Percentiles rank a stretch among this genome's conserved stretches.
phyloP scores from a whole-genome alignment of 163 green algal species.

The Prototheca cutis region DNA sequence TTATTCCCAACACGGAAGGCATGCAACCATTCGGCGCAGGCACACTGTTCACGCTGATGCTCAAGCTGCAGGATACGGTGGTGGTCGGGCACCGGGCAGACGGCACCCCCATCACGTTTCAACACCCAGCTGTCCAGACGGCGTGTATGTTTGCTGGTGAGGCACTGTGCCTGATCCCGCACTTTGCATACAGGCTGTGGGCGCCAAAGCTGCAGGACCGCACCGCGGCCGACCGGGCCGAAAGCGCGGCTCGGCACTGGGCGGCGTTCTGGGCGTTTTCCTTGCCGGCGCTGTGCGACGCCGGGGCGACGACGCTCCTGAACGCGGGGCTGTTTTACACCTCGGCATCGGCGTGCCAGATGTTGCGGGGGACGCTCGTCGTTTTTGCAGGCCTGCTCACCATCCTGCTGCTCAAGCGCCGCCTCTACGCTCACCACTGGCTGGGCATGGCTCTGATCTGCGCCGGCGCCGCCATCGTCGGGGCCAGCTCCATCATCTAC shows the following conservation, averaged over 20 bases:
- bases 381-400: constrained; percentile 76
- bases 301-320: constrained; percentile 62
- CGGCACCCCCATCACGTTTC: constrained; percentile 46
- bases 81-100: constrained; percentile 35
- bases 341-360: constrained; percentile 75
- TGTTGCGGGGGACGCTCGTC: constrained; percentile 79
- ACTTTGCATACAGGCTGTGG: constrained; percentile 38
- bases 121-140: constrained; percentile 59
- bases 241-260: not conserved
- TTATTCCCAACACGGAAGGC: too few species aligned
- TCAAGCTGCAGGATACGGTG: constrained; percentile 70
- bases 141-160: constrained; percentile 47
- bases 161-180: constrained; percentile 56
- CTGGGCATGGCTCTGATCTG: constrained; percentile 72
- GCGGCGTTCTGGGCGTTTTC: constrained; percentile 38
- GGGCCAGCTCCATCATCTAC: constrained; percentile 50
- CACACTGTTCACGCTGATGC: constrained; percentile 70
- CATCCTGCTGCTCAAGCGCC: constrained; percentile 55
- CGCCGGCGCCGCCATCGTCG: constrained; percentile 66
- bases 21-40: too few species aligned
- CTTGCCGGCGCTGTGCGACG: constrained; percentile 74
- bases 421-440: constrained; percentile 73
- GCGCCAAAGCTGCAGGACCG: not conserved
- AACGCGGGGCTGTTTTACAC: constrained; percentile 80
- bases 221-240: not conserved